These are phyloP conservation scores for Scolecobasidium constrictum DNA, from an alignment of 2,329 filamentous ascomycete species.

Conservation along the genomic window DNA sequence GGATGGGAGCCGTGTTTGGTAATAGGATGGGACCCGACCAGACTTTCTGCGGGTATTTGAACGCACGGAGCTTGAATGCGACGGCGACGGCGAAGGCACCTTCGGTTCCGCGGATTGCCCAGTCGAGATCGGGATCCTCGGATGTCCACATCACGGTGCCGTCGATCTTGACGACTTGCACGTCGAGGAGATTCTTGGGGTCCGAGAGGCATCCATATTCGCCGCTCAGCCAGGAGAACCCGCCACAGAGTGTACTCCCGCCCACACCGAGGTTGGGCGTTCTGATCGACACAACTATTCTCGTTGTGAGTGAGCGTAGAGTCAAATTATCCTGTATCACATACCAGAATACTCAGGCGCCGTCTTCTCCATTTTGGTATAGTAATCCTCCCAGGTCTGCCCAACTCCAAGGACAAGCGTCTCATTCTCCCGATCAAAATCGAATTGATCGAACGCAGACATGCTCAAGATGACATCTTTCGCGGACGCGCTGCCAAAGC, in stretches of 20 bases:
- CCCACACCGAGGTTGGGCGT: slow-evolving; percentile 29
- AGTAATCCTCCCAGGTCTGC: slow-evolving; percentile 26
- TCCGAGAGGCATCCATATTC: slow-evolving; percentile 29
- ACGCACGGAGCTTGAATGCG: slow-evolving; percentile 18
- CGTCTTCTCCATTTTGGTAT: slow-evolving; percentile 22
- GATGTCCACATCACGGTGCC: slow-evolving; percentile 28
- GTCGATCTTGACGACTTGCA: slow-evolving; percentile 26
- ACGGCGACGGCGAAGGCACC: slow-evolving; percentile 22
- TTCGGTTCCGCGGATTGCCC: slow-evolving; percentile 30
- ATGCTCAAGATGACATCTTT: slow-evolving; percentile 27
- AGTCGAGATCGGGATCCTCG: slow-evolving; percentile 28
- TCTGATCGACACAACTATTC: slow-evolving; percentile 22
- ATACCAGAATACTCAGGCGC: slow-evolving; percentile 24
- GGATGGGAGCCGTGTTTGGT: not conserved
- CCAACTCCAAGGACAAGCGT: slow-evolving; percentile 26
- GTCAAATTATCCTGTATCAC: not conserved
- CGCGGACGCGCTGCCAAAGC: slow-evolving; percentile 25
- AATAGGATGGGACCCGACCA: slow-evolving; percentile 10
- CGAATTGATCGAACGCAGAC: slow-evolving; percentile 25
- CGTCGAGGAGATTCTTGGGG: slow-evolving; percentile 30
- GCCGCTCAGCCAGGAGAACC: slow-evolving; percentile 27
- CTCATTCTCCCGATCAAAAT: slow-evolving; percentile 21
- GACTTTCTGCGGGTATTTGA: slow-evolving; percentile 18
- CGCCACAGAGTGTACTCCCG: slow-evolving; percentile 25
- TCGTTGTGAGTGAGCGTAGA: not conserved